A percentile compares a stretch with the other conserved stretches of the same genome.
phyloP scores from a whole-genome alignment of 2,329 filamentous ascomycete species.

The Annulohypoxylon truncatum region DNA sequence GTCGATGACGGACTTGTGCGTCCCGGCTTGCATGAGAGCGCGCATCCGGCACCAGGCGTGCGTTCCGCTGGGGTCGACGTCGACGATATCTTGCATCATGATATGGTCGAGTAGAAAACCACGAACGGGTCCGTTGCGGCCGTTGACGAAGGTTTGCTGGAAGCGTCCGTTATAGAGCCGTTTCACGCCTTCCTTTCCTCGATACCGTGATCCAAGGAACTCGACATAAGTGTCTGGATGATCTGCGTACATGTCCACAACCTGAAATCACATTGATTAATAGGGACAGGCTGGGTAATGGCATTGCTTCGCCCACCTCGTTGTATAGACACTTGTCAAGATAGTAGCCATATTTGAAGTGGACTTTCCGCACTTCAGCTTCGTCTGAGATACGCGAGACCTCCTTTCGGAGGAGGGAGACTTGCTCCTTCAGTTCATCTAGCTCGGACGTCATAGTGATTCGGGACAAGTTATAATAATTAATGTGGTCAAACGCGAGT shows the following conservation, averaged over 20 bases:
- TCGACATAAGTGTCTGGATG: conserved; percentile 66
- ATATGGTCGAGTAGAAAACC: conserved; percentile 68
- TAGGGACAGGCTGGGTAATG: not conserved
- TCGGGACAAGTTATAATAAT: not conserved
- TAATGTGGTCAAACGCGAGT: not conserved
- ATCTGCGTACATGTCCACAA: conserved; percentile 63
- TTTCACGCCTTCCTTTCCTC: conserved; percentile 61
- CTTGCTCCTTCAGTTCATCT: conserved; percentile 53
- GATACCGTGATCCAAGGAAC: conserved; percentile 66
- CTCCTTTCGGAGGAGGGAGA: conserved; percentile 52
- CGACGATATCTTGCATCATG: conserved; percentile 68
- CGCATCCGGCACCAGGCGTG: conserved; percentile 64
- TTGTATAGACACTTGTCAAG: conserved; percentile 69
- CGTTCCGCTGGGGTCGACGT: conserved; percentile 59
- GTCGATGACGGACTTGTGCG: conserved; percentile 62
- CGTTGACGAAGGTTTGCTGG: conserved; percentile 61
- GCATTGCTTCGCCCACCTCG: conserved; percentile 53
- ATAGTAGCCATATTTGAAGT: conserved; percentile 70
- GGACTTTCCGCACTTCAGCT: conserved; percentile 65
- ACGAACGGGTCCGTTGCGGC: conserved; percentile 66
- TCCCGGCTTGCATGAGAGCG: conserved; percentile 66
- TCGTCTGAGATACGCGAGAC: conserved; percentile 58
- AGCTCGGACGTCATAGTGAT: conserved; percentile 51
- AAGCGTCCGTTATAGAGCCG: conserved; percentile 66
- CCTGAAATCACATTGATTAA: conserved; percentile 46